Conservation (phyloP, 2,329 filamentous ascomycete species). For the Ophiostoma sp. region DNA sequence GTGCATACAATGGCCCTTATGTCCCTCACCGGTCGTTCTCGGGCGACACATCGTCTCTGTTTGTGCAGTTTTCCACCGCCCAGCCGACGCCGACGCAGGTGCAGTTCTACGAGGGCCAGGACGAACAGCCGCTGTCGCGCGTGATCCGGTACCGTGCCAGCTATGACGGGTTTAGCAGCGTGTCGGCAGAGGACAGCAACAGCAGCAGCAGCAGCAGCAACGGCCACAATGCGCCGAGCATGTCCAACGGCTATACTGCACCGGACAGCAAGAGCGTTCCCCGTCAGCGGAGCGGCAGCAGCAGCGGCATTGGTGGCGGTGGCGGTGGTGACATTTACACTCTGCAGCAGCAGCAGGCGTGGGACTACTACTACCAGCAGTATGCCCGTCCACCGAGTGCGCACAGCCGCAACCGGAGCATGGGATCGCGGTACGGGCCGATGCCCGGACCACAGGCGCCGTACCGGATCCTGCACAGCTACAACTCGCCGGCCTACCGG, state of each 20-base stretch:
- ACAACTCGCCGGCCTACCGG: constrained; percentile 54
- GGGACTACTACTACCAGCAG: constrained; percentile 36
- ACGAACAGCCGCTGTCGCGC: constrained; percentile 17
- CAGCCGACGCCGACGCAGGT: neutral
- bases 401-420: constrained; percentile 39
- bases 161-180: constrained; percentile 32
- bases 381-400: constrained; percentile 31
- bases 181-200: constrained; percentile 25
- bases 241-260: neutral
- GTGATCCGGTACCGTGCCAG: constrained; percentile 35
- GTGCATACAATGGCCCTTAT: neutral
- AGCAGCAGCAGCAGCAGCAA: constrained; percentile 2
- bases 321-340: constrained; percentile 9
- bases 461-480: constrained; percentile 53
- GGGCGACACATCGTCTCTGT: neutral
- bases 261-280: neutral
- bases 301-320: neutral
- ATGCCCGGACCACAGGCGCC: constrained; percentile 32
- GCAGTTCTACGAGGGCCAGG: constrained; percentile 1
- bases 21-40: constrained; percentile 8
- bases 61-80: neutral
- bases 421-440: constrained; percentile 30
- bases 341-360: constrained; percentile 29
- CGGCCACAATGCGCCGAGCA: neutral
- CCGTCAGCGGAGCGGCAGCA: neutral